These are phyloP conservation scores for Trypanosoma brucei DNA, from an alignment of 208 protist species.

Conservation along the genomic window DNA sequence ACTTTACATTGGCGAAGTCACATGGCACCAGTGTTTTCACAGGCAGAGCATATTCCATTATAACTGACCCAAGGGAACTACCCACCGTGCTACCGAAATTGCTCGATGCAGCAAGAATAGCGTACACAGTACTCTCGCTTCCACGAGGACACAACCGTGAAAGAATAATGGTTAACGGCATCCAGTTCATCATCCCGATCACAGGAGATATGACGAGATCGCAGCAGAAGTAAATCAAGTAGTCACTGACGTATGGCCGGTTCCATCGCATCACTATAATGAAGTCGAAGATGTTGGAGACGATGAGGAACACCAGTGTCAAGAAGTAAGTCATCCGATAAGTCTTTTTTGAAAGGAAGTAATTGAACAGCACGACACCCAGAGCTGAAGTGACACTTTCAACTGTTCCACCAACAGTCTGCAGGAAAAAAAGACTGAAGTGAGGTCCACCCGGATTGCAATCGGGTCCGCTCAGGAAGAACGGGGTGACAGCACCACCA, in stretches of 20 bases:
- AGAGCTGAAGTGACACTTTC: conserved; percentile 31
- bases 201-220: conserved; percentile 51
- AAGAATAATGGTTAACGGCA: conserved; percentile 51
- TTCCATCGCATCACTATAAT: conserved; percentile 70
- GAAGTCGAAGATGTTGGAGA: conserved; percentile 49
- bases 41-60: conserved; percentile 46
- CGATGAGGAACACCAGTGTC: conserved; percentile 28
- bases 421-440: conserved; percentile 64
- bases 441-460: conserved; percentile 41
- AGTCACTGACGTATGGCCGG: conserved; percentile 16
- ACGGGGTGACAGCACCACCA: conserved; percentile 30
- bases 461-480: conserved; percentile 39
- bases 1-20: conserved; percentile 53
- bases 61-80: conserved; percentile 31
- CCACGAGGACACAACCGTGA: conserved; percentile 55
- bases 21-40: conserved; percentile 45
- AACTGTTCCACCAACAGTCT: conserved; percentile 46
- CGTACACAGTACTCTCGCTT: conserved; percentile 46
- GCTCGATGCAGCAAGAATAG: conserved; percentile 41
- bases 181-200: conserved; percentile 42
- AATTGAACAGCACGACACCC: conserved; percentile 44
- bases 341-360: conserved; percentile 44
- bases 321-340: conserved; percentile 52
- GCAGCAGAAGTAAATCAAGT: conserved; percentile 29
- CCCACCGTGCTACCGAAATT: conserved; percentile 46